phyloP scores from a whole-genome alignment of 306 rosid species.

The Alnus rubra region DNA sequence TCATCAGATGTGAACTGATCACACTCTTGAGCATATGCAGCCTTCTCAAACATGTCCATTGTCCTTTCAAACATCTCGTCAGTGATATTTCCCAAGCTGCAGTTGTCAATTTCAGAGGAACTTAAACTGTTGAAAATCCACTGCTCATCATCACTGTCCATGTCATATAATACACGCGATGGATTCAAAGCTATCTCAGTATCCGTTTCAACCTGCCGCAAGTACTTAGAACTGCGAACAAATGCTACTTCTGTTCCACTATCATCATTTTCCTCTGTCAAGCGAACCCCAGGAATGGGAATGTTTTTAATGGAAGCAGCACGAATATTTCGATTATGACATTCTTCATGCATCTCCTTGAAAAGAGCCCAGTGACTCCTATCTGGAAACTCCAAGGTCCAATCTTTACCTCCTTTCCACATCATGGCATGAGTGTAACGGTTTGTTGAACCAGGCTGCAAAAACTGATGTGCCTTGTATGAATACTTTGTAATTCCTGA shows the following conservation, averaged over 20 bases:
- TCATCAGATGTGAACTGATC: constrained; percentile 68
- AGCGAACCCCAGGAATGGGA: constrained; percentile 92
- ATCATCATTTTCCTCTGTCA: constrained; percentile 72
- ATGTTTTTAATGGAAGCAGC: constrained; percentile 87
- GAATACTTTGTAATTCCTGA: constrained; percentile 72
- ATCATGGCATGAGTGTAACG: constrained; percentile 97
- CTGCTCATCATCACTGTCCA: constrained; percentile 95
- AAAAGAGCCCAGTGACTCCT: constrained; percentile 92
- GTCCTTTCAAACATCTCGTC: constrained; percentile 74
- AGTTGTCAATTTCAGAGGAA: constrained; percentile 43
- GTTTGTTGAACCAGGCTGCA: constrained; percentile 96
- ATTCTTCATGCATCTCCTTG: constrained; percentile 97
- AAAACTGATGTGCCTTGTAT: constrained; percentile 91
- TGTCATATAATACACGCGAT: constrained; percentile 71
- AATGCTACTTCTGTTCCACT: constrained; percentile 51
- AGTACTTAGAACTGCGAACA: constrained; percentile 72
- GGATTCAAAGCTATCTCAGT: constrained; percentile 91
- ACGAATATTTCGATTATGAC: constrained; percentile 82
- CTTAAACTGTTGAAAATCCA: constrained; percentile 52
- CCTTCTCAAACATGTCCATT: constrained; percentile 90
- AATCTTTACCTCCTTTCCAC: constrained; percentile 99
- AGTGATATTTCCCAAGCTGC: constrained; percentile 40
- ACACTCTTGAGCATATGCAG: constrained; percentile 60
- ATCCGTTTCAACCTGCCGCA: constrained; percentile 75
- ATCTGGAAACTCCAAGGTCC: constrained; percentile 90